phyloP scores from a whole-genome alignment of 495 filamentous ascomycete species.

The Melanomma pulvis-pyrius region DNA sequence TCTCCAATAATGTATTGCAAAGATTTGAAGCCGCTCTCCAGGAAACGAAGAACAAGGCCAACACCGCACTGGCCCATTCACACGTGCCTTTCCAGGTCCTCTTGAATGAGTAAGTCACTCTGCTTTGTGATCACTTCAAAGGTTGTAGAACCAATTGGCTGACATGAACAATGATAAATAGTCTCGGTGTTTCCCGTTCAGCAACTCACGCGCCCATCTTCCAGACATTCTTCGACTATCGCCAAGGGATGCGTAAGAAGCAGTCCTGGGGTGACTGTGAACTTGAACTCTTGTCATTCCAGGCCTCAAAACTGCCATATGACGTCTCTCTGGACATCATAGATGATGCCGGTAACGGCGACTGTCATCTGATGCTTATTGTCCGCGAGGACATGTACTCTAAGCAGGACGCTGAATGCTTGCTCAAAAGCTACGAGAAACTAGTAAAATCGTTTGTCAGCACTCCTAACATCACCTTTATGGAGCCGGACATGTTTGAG shows the following conservation, averaged over 20 bases:
- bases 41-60: neutral
- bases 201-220: constrained; percentile 46
- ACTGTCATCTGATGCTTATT: neutral
- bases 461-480: neutral
- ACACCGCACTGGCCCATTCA: constrained; percentile 35
- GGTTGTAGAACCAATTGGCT: too few relatives aligned
- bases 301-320: neutral
- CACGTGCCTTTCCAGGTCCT: constrained; percentile 52
- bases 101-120: constrained; percentile 46
- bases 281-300: neutral
- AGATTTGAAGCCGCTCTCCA: neutral
- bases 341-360: neutral
- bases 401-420: neutral
- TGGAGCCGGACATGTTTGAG: neutral
- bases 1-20: neutral
- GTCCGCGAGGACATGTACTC: neutral
- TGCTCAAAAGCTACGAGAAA: neutral
- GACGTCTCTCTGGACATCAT: neutral
- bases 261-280: neutral
- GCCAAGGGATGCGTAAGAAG: constrained; percentile 2
- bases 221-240: constrained; percentile 51
- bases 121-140: too few relatives aligned
- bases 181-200: constrained; percentile 43
- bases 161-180: too few relatives aligned
- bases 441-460: neutral